phyloP scores from a whole-genome alignment of 2,329 filamentous ascomycete genomes.

The Colletotrichum sp. region DNA sequence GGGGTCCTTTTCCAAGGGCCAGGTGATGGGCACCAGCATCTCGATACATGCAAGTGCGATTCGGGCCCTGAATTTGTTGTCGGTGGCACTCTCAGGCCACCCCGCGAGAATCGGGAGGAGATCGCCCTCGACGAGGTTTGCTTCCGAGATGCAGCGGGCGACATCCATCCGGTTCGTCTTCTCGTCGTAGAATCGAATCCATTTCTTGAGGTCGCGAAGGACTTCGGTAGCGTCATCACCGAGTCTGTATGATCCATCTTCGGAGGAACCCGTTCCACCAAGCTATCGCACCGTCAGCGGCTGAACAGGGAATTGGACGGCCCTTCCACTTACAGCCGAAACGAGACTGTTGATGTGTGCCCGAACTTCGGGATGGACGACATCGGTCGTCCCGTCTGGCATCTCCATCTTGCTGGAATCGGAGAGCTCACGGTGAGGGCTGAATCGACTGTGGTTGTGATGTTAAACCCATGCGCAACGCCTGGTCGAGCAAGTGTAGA shows the following conservation, averaged over 20 bases:
- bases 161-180: constrained; percentile 95
- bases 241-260: constrained; percentile 83
- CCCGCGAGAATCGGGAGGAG: constrained; percentile 85
- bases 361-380: constrained; percentile 90
- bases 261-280: constrained; percentile 80
- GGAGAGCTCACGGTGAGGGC: background rate
- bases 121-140: constrained; percentile 90
- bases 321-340: constrained; percentile 73
- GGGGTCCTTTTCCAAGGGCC: constrained; percentile 83
- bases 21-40: constrained; percentile 89
- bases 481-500: background rate
- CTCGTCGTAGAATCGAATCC: constrained; percentile 93
- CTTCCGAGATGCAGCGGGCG: constrained; percentile 87
- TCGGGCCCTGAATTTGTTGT: constrained; percentile 78
- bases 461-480: constrained; percentile 2
- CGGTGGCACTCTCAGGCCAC: constrained; percentile 76
- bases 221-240: constrained; percentile 94
- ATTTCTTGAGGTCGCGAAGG: constrained; percentile 91
- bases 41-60: constrained; percentile 88
- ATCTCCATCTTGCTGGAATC: constrained; percentile 54
- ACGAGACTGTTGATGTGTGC: constrained; percentile 94
- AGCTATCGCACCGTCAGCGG: constrained; percentile 61
- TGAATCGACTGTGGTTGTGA: background rate
- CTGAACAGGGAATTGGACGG: background rate
- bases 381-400: constrained; percentile 55